Conservation (phyloP, 805 yeast genomes). For the Starmerella cellae region DNA sequence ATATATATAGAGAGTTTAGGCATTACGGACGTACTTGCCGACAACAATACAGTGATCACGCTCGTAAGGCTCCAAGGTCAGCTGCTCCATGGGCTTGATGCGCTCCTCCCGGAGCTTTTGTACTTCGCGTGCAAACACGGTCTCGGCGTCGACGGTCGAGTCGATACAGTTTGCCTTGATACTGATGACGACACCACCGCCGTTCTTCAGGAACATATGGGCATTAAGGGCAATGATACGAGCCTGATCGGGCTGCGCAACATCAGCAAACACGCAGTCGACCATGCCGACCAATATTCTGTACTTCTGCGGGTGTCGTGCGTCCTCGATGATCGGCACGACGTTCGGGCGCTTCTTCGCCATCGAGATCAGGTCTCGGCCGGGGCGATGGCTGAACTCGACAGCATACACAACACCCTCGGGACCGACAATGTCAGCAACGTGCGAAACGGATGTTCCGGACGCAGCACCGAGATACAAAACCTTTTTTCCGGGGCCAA, state of each 20-base stretch:
- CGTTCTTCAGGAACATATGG: slow-evolving; percentile 94
- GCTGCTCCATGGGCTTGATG: slow-evolving; percentile 95
- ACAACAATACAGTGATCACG: slow-evolving; percentile 99
- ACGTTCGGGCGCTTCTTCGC: slow-evolving; percentile 99
- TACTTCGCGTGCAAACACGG: slow-evolving; percentile 98
- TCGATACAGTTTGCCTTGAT: slow-evolving; percentile 99
- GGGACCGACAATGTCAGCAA: slow-evolving; percentile 96
- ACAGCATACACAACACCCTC: slow-evolving; percentile 98
- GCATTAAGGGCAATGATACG: slow-evolving; percentile 98
- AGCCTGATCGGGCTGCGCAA: slow-evolving; percentile 99
- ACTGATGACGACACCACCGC: slow-evolving; percentile 96
- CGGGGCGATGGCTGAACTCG: slow-evolving; percentile 99
- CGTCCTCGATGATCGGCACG: slow-evolving; percentile 97
- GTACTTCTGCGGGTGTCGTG: slow-evolving; percentile 99
- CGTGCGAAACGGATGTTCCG: slow-evolving; percentile 98
- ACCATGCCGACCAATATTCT: slow-evolving; percentile 99
- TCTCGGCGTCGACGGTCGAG: slow-evolving; percentile 98
- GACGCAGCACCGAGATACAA: slow-evolving; percentile 98
- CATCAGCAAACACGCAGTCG: slow-evolving; percentile 97
- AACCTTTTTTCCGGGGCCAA: slow-evolving; percentile 96
- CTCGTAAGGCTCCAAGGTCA: slow-evolving; percentile 98
- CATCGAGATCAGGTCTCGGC: slow-evolving; percentile 97
- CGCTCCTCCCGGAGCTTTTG: slow-evolving; percentile 98
- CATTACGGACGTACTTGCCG: slow-evolving; percentile 91
- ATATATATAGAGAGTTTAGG: slow-evolving; percentile 6